Evolutionary conservation across 805 yeast genomes (phyloP).

Genomic region (Wickerhamiella nectarea): DNA sequence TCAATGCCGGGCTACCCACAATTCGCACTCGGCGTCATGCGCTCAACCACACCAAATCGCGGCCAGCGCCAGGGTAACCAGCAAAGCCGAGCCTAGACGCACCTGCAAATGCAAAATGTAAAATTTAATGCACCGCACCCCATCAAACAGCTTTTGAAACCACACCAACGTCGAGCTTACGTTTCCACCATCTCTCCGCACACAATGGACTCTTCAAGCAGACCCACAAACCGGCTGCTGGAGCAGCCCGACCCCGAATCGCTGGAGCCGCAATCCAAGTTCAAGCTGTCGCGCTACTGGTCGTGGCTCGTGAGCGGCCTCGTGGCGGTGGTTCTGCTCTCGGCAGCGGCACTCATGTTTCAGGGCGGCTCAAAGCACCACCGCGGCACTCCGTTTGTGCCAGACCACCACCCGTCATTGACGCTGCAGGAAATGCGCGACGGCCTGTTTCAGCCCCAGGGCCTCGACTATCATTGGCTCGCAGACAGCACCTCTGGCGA

Average conservation of each 20-base stretch:
- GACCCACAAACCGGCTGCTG: background rate
- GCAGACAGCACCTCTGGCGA: conserved; percentile 16
- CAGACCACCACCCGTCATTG: conserved; percentile 9
- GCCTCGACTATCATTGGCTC: conserved; percentile 14
- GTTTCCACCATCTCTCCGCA: background rate
- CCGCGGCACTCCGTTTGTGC: background rate
- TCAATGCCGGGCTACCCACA: too few relatives aligned
- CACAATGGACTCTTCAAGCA: background rate
- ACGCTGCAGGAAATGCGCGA: conserved; percentile 15
- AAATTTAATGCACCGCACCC: too few relatives aligned
- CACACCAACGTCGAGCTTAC: too few relatives aligned
- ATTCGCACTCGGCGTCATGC: too few relatives aligned
- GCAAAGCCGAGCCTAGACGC: too few relatives aligned
- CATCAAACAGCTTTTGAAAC: too few relatives aligned
- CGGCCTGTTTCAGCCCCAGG: conserved; percentile 13
- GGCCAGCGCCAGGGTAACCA: too few relatives aligned
- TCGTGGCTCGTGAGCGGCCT: background rate
- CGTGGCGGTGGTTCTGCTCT: background rate
- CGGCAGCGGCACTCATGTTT: background rate
- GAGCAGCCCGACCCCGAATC: background rate
- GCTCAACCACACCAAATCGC: too few relatives aligned
- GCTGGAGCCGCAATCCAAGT: background rate
- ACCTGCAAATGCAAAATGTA: too few relatives aligned
- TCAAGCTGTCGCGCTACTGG: conserved; percentile 3
- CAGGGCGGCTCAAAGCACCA: conserved; percentile 1